Conservation (phyloP, 2,329 filamentous ascomycete species). For the Alternaria novae-zelandiae region DNA sequence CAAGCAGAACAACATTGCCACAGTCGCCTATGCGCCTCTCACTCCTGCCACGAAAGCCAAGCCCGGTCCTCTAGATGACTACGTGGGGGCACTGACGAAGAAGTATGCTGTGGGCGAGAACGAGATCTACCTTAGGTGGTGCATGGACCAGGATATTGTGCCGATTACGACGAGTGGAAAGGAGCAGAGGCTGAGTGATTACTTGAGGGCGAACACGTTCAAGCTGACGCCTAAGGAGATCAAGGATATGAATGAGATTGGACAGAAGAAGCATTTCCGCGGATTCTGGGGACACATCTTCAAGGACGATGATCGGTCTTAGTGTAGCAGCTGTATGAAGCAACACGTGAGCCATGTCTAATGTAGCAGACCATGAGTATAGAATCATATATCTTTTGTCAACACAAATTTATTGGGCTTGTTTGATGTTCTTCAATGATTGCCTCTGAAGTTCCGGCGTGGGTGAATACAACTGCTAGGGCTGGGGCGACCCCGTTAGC, state of each 20-base stretch:
- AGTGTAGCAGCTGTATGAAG: constrained; percentile 9
- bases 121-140: constrained; percentile 66
- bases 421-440: neutral
- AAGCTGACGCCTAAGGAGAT: constrained; percentile 65
- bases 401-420: neutral
- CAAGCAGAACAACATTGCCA: constrained; percentile 56
- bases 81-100: constrained; percentile 60
- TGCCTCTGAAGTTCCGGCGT: neutral
- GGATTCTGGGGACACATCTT: constrained; percentile 65
- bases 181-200: constrained; percentile 65
- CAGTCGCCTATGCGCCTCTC: constrained; percentile 55
- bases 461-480: neutral
- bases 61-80: constrained; percentile 62
- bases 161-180: constrained; percentile 67
- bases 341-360: neutral
- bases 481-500: neutral
- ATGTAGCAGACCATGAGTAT: neutral
- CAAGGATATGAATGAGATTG: constrained; percentile 55
- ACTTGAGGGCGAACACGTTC: constrained; percentile 63
- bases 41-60: constrained; percentile 61
- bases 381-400: neutral
- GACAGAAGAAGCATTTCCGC: constrained; percentile 66
- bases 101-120: constrained; percentile 66
- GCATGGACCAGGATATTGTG: constrained; percentile 65
- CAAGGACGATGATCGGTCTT: constrained; percentile 59